Evolutionary conservation across 352 stramenopile species (phyloP).

Genomic region (Detonula confervacea): DNA sequence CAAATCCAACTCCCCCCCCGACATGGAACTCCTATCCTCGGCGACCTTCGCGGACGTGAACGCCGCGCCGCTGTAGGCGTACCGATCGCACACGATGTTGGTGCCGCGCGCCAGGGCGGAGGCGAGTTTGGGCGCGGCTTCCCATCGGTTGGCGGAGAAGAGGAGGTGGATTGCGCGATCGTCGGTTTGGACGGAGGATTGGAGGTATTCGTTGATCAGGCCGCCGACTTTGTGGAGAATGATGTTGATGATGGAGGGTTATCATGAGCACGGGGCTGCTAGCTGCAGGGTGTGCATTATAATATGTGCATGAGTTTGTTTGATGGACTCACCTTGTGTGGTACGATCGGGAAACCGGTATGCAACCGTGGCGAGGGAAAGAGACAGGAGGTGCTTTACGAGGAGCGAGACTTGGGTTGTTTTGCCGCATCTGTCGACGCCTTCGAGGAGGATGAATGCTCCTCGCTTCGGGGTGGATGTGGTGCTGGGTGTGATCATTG

Average conservation of each 20-base stretch:
- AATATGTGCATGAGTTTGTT: conserved; percentile 85
- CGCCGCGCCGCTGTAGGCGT: conserved; percentile 97
- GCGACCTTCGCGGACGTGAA: conserved; percentile 95
- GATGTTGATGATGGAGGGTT: too few relatives aligned
- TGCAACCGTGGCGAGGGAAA: conserved; percentile 61
- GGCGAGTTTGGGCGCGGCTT: conserved; percentile 85
- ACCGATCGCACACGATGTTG: conserved; percentile 97
- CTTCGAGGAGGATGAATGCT: conserved; percentile 98
- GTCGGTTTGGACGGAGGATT: conserved; percentile 87
- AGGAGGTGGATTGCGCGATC: conserved; percentile 98
- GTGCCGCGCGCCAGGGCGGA: conserved; percentile 83
- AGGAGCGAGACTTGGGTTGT: conserved; percentile 95
- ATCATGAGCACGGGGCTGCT: too few relatives aligned
- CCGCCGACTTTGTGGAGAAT: conserved; percentile 88
- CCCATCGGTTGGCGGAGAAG: conserved; percentile 99
- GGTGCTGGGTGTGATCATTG: conserved; percentile 10
- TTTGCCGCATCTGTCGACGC: conserved; percentile 98
- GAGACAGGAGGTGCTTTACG: conserved; percentile 56
- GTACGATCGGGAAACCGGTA: conserved; percentile 87
- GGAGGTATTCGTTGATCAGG: conserved; percentile 97
- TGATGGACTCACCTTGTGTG: conserved; percentile 61
- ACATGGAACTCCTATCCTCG: conserved; percentile 44
- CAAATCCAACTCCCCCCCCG: conserved; percentile 87
- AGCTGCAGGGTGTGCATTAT: too few relatives aligned
- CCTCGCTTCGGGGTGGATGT: conserved; percentile 82